Base-by-base conservation (phyloP, 805 yeast genomes). In the Spencermartinsiella europaea region DNA sequence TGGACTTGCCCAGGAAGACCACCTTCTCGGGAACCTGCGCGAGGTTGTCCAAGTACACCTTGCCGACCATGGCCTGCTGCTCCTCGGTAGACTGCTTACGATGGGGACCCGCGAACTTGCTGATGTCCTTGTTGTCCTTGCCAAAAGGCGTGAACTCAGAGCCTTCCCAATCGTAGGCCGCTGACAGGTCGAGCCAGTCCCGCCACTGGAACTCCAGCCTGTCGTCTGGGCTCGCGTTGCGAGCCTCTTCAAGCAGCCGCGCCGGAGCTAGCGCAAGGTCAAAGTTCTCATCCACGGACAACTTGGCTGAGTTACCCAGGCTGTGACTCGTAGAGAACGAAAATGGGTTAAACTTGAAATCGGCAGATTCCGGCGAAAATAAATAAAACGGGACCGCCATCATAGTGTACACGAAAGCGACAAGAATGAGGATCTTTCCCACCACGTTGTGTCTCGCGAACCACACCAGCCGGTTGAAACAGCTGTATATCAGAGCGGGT, bases 151-250 rank as follows among this genome's bases (percentile, higher is more conserved):
- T n/a, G 17, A 40, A 44, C 28, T 27, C 28, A 19, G 16, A 8
- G 34, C 34, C 38, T 19, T 34, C 41, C 34, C 41, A 47, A 12
- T 40, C 43, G 14, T 51, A 36, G 10, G 47, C 52, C 17, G 39
- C 41, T 4, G 34, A 42, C 14, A 61, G 53, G 42, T 62, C 66
- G 5, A 62, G 34, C 64, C 64, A 61, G 40, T 60, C 54, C 12
- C 47, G 19, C 66, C 66, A 62, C 28, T 54, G 48, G 42, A 62
- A 61, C n/a, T 21, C 40, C 38, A 39, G 33, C 19, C 16, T n/a
- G n/a, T 38, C 41, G 21, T 21, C 46, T 3, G 49, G 19, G 4
- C 14, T 15, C 14, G 42, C 10, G 10, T 35, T 41, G 31, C 21
- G 16, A 10, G 12, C 40, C 33, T 45, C 22, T 21, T 31, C 35